Base-by-base conservation (phyloP, 768 basidiomycete species). In the Terana coerulea region DNA sequence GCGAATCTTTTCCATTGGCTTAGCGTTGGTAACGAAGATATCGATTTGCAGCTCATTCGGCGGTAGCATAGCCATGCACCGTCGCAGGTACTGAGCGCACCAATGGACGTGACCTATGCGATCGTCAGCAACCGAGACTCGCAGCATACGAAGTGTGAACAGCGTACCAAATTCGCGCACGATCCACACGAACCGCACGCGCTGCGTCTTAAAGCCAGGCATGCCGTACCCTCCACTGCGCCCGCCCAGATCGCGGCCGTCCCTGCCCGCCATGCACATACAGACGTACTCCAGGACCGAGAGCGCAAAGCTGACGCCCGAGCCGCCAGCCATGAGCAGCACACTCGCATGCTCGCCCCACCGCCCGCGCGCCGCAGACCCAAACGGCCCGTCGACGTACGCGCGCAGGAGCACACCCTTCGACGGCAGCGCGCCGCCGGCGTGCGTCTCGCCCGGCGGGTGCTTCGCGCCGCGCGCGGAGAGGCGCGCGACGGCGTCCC, bases 101-200 rank as follows among this genome's bases (percentile, higher is more conserved):
- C 88, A 91, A 49, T 84, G 81, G 26, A 91, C 72, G 56, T 91
- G 86, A 17, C 83, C 87, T 88, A 45, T 21, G 15, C 21, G 5
- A 21, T 28, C 19, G 36, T 24, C 28, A 39, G 36, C 24, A 26
- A 5, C 21, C 29, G 51, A n/a, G 1, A 72, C 17, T n/a, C 10
- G 7, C 14, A 22, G 39, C 15, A 14, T 50, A 15, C 5, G 2
- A 14, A 22, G 24, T 17, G 12, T 15, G 3, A 54, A n/a, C n/a
- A n/a, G n/a, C 84, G 67, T 52, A 88, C 87, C 76, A 60, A 82
- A 89, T 60, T 90, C 89, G 33, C 86, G 75, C 19, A 88, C 71
- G 37, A 89, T 75, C 88, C 88, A 91, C 2, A 90, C 75, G 56
- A 91, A 88, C 15, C 88, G 73, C 0, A 89, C 76, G 4, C 89